These are phyloP conservation scores for Macrophomina pseudophaseolina DNA, from an alignment of 2,329 filamentous ascomycete genomes.

Conservation along the genomic window DNA sequence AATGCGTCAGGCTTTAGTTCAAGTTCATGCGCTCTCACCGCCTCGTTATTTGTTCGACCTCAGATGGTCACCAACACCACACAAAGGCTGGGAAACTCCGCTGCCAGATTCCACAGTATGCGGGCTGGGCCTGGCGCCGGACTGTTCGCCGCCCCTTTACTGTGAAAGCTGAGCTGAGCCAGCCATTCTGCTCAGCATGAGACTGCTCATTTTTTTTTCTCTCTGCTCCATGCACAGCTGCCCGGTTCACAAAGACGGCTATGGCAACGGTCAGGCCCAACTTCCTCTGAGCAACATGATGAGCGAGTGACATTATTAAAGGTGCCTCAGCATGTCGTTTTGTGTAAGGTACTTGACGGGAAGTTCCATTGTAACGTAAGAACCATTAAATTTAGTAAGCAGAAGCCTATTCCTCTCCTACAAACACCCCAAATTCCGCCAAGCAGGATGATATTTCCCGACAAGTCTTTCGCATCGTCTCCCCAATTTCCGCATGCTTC, in stretches of 20 bases:
- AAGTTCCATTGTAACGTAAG: background rate
- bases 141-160: background rate
- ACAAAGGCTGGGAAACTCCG: constrained; percentile 18
- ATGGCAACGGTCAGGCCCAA: background rate
- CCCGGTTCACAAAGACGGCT: background rate
- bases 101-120: background rate
- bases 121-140: background rate
- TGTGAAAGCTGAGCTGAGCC: constrained; percentile 5
- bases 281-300: background rate
- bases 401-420: constrained; percentile 12
- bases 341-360: background rate
- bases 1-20: constrained; percentile 14
- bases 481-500: background rate
- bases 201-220: constrained; percentile 9
- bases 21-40: constrained; percentile 22
- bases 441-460: background rate
- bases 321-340: background rate
- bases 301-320: background rate
- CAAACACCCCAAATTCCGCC: background rate
- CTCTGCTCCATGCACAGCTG: background rate
- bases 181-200: background rate
- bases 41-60: constrained; percentile 18
- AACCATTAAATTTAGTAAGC: background rate
- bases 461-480: background rate
- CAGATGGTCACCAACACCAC: constrained; percentile 2